phyloP scores from a whole-genome alignment of 2,329 filamentous ascomycete species.

The Pyrenophora teres region DNA sequence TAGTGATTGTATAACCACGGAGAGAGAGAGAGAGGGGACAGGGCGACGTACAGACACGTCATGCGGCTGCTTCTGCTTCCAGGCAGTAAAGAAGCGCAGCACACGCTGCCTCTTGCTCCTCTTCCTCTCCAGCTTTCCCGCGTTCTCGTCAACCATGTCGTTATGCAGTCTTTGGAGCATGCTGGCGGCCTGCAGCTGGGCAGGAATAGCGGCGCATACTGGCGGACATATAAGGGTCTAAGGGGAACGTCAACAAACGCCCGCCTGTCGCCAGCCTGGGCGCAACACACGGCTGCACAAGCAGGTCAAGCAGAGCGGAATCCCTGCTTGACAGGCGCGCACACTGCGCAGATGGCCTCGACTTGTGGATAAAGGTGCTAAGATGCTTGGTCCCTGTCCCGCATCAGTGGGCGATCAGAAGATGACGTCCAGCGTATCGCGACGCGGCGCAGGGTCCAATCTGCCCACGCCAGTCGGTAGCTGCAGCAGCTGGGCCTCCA shows the following conservation, averaged over 20 bases:
- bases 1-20: neutral
- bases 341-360: slow-evolving; percentile 7
- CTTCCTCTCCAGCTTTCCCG: slow-evolving; percentile 30
- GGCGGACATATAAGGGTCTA: slow-evolving; percentile 20
- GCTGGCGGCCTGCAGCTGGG: slow-evolving; percentile 20
- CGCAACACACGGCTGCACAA: slow-evolving; percentile 16
- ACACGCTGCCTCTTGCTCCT: slow-evolving; percentile 40
- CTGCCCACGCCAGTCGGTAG: slow-evolving; percentile 25
- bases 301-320: slow-evolving; percentile 39
- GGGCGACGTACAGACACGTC: slow-evolving; percentile 26
- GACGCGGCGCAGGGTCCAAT: slow-evolving; percentile 16
- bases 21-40: neutral
- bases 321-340: slow-evolving; percentile 23
- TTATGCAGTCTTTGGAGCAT: slow-evolving; percentile 38
- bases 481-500: slow-evolving; percentile 16
- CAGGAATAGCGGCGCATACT: slow-evolving; percentile 28
- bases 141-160: slow-evolving; percentile 25
- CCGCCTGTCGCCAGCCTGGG: slow-evolving; percentile 14
- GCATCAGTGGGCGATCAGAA: slow-evolving; percentile 29
- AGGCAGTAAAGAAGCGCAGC: slow-evolving; percentile 37
- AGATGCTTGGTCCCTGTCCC: slow-evolving; percentile 30
- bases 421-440: slow-evolving; percentile 32
- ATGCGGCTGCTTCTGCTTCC: slow-evolving; percentile 30
- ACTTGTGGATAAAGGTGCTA: slow-evolving; percentile 20
- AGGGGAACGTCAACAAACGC: slow-evolving; percentile 31